Percentiles rank a stretch among this genome's conserved stretches.
These are phyloP conservation scores for Earliella scabrosa DNA, from an alignment of 1,284 basidiomycete genomes.

Conservation along the genomic window DNA sequence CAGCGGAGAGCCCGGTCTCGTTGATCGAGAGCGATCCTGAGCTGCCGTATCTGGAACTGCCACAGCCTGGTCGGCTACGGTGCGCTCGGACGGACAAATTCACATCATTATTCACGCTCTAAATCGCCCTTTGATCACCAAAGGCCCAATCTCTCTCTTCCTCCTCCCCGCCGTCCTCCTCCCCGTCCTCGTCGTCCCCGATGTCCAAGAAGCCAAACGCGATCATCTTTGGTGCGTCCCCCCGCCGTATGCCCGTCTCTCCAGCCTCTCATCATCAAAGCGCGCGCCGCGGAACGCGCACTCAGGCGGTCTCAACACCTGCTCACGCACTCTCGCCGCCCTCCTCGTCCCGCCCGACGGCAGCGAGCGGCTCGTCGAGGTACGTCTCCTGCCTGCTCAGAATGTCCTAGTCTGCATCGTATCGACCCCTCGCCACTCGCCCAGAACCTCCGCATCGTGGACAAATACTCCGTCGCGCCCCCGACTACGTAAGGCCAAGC, in stretches of 20 bases:
- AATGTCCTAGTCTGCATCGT: neutral
- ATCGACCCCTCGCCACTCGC: constrained; percentile 8
- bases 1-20: constrained; percentile 11
- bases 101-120: constrained; percentile 20
- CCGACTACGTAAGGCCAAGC: constrained; percentile 75
- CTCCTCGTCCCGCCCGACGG: constrained; percentile 61
- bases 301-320: constrained; percentile 78
- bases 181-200: constrained; percentile 15
- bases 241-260: constrained; percentile 12
- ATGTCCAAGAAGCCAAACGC: constrained; percentile 67
- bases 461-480: constrained; percentile 84
- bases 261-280: constrained; percentile 12
- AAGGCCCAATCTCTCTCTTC: constrained; percentile 12
- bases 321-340: constrained; percentile 67
- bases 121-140: constrained; percentile 25
- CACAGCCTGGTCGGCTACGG: constrained; percentile 16
- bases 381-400: constrained; percentile 41
- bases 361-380: constrained; percentile 73
- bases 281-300: constrained; percentile 17
- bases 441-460: constrained; percentile 79
- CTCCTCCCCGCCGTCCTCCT: constrained; percentile 9
- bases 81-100: constrained; percentile 16
- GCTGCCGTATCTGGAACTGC: constrained; percentile 15
- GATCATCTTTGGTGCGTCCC: constrained; percentile 75
- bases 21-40: constrained; percentile 8